Conservation (phyloP, 2,329 filamentous ascomycete genomes). For the Podosphaera xanthii region DNA sequence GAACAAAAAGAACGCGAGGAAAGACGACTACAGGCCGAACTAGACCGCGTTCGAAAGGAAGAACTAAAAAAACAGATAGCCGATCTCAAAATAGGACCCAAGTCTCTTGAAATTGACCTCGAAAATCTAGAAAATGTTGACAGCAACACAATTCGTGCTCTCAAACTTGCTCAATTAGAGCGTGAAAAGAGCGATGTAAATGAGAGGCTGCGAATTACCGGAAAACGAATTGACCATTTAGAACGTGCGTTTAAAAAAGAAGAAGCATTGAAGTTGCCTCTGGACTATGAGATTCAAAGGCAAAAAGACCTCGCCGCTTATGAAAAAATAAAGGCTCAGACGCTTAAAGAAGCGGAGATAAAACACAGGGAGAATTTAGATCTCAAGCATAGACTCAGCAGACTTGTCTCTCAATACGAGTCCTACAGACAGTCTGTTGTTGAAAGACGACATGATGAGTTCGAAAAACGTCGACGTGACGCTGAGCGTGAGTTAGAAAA, state of each 20-base stretch:
- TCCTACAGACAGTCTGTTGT: slow-evolving; percentile 61
- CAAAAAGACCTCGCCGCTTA: slow-evolving; percentile 59
- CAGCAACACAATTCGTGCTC: slow-evolving; percentile 68
- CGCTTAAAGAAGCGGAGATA: slow-evolving; percentile 53
- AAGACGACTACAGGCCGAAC: slow-evolving; percentile 65
- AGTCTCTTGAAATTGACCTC: slow-evolving; percentile 51
- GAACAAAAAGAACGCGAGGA: slow-evolving; percentile 82
- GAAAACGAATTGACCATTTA: slow-evolving; percentile 88
- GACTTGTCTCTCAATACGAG: slow-evolving; percentile 69
- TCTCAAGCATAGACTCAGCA: slow-evolving; percentile 75
- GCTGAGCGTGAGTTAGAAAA: slow-evolving; percentile 85
- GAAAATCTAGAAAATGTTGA: slow-evolving; percentile 72
- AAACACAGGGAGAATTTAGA: slow-evolving; percentile 87
- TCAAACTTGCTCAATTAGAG: slow-evolving; percentile 90
- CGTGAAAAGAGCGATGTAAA: slow-evolving; percentile 94
- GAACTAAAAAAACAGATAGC: slow-evolving; percentile 83
- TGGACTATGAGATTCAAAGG: slow-evolving; percentile 68
- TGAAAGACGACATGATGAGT: slow-evolving; percentile 77
- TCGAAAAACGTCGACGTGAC: slow-evolving; percentile 77
- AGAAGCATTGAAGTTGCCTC: slow-evolving; percentile 72
- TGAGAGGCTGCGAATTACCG: slow-evolving; percentile 73
- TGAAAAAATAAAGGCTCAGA: slow-evolving; percentile 55
- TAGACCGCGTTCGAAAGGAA: slow-evolving; percentile 73
- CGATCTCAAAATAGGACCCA: slow-evolving; percentile 74
- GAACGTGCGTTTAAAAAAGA: slow-evolving; percentile 94